Evolutionary conservation across 78 protist genomes (phyloP), one percentile per base, ranked within the genome.

Genomic region (Capsaspora owczarzaki): DNA sequence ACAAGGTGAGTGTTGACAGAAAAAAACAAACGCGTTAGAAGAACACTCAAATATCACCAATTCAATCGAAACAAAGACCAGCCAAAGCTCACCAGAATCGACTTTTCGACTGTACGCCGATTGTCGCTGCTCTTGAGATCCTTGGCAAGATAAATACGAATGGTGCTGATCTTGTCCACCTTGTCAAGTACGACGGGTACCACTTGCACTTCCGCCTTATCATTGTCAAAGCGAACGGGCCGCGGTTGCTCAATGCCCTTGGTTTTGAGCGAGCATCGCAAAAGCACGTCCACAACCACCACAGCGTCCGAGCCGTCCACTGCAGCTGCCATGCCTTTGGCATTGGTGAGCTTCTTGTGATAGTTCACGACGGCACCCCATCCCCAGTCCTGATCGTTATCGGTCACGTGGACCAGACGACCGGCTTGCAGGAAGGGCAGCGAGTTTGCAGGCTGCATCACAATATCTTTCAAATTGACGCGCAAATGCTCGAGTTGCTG

Each of bases 291-390:
- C 51, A 46, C 51, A 12, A n/a, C n/a, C n/a, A n/a, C n/a, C n/a
- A n/a, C n/a, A n/a, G n/a, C n/a, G n/a, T n/a, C n/a, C n/a, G n/a
- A n/a, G n/a, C n/a, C n/a, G n/a, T n/a, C n/a, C n/a, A n/a, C n/a
- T n/a, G n/a, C n/a, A n/a, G n/a, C n/a, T n/a, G n/a, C 25, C 25
- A 46, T 10, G 23, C 63, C 63, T 10, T 10, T 14, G 31, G 63
- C 63, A 6, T 23, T 6, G 23, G 33, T 10, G 10, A 19, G 40
- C 42, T 49, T 29, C 47, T 83, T 87, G 27, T 82, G 76, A 83
- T 81, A 89, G 75, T 89, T 92, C 47, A 94, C 60, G 22, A 94
- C 66, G 25, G 79, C 87, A 74, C 96, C 97, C 91, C 93, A 94
- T 33, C 95, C 97, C 89, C 88, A 88, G 46, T 87, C 81, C 2